Percentiles rank a stretch among this genome's conserved stretches.
These are phyloP conservation scores for Penicillium sp. DNA, from an alignment of 2,329 filamentous ascomycete genomes.

Conservation along the genomic window DNA sequence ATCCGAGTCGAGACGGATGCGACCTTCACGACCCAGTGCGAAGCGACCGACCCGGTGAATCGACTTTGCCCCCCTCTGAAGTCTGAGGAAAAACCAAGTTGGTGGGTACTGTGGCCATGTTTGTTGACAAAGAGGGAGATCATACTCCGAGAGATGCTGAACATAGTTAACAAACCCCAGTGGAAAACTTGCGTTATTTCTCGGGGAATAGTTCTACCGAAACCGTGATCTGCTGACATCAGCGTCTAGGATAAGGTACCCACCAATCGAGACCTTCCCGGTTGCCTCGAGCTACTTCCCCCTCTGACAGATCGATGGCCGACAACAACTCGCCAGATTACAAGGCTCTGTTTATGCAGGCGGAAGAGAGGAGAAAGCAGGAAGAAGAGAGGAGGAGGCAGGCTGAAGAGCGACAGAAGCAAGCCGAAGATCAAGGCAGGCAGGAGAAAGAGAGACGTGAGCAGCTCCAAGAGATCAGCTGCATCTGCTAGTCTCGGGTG, in stretches of 20 bases:
- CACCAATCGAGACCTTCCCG: neutral
- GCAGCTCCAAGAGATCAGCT: conserved; percentile 2
- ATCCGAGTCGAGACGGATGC: too few relatives aligned
- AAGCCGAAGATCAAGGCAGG: too few relatives aligned
- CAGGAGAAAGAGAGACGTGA: conserved; percentile 1
- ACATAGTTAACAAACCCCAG: too few relatives aligned
- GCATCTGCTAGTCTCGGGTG: too few relatives aligned
- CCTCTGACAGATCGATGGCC: conserved; percentile 5
- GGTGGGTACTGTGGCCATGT: too few relatives aligned
- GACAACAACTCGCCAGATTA: conserved; percentile 9
- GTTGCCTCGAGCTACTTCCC: neutral
- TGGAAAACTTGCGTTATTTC: neutral
- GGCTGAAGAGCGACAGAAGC: neutral
- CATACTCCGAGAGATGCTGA: neutral
- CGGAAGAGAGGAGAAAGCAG: neutral
- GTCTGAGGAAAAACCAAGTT: too few relatives aligned
- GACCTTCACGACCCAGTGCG: too few relatives aligned
- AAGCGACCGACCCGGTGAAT: too few relatives aligned
- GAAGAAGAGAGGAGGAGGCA: neutral
- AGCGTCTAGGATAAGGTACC: neutral
- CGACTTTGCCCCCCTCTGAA: too few relatives aligned
- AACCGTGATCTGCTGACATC: conserved; percentile 1
- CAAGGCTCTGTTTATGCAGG: conserved; percentile 7
- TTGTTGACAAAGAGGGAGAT: too few relatives aligned
- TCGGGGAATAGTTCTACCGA: conserved; percentile 2